Conservation (phyloP, 1,284 basidiomycete genomes). For the Trametes sp. region DNA sequence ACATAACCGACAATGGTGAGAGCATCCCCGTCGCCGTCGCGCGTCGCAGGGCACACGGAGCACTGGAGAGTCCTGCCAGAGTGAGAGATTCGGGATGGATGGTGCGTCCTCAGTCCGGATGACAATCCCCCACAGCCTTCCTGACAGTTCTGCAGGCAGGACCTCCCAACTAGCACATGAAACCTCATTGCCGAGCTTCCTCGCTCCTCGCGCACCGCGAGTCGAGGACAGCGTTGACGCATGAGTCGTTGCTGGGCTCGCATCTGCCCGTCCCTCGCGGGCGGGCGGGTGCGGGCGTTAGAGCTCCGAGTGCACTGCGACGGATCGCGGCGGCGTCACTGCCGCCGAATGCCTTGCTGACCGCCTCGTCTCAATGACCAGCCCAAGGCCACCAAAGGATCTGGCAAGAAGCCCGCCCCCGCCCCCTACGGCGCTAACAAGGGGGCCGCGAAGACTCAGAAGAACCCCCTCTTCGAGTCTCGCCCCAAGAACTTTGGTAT, state of each 20-base stretch:
- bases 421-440: conserved; percentile 81
- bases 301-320: conserved; percentile 70
- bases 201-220: conserved; percentile 2
- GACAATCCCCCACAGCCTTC: conserved; percentile 33
- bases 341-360: conserved; percentile 56
- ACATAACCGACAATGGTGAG: conserved; percentile 55
- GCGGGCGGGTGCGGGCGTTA: conserved; percentile 51
- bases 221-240: conserved; percentile 37
- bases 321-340: conserved; percentile 48
- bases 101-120: conserved; percentile 57
- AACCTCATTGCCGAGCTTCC: conserved; percentile 40
- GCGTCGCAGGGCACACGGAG: conserved; percentile 43
- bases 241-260: conserved; percentile 56
- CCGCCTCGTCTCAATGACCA: conserved; percentile 88
- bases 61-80: conserved; percentile 39
- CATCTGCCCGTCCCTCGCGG: conserved; percentile 34
- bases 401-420: conserved; percentile 82
- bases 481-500: conserved; percentile 94
- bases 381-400: conserved; percentile 73
- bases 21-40: conserved; percentile 25
- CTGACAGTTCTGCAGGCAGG: conserved; percentile 26
- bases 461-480: conserved; percentile 98
- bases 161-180: conserved; percentile 37
- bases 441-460: conserved; percentile 71
- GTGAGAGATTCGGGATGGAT: conserved; percentile 54